Evolutionary conservation across 208 protist genomes (phyloP).

Genomic region (Acanthamoeba lenticulata): DNA sequence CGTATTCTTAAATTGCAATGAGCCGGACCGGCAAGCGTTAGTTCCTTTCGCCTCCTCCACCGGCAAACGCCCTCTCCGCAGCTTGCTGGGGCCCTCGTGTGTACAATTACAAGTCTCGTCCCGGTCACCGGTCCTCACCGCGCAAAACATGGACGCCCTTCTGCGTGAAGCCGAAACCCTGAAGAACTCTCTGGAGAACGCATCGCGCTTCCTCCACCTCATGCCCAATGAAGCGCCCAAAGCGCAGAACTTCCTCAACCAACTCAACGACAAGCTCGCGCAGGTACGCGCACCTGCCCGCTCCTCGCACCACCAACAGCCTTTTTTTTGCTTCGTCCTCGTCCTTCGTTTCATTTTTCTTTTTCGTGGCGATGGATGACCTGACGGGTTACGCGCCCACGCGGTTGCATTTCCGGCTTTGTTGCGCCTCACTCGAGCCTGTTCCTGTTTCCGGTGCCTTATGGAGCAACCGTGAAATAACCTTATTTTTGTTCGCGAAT

Average conservation of each 20-base stretch:
- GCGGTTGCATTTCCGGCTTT: too few relatives aligned
- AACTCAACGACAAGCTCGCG: conserved; percentile 36
- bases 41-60: neutral
- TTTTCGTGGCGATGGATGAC: neutral
- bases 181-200: conserved; percentile 33
- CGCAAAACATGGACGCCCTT: neutral
- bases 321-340: neutral
- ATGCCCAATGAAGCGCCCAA: conserved; percentile 60
- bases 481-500: neutral
- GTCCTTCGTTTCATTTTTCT: neutral
- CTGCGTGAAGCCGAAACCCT: conserved; percentile 49
- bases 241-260: conserved; percentile 42
- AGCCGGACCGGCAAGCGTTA: neutral
- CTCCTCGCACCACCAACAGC: neutral
- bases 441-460: too few relatives aligned
- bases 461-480: too few relatives aligned
- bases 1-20: neutral
- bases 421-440: too few relatives aligned
- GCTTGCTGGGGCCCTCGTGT: too few relatives aligned
- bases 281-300: neutral
- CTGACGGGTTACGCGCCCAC: too few relatives aligned
- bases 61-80: too few relatives aligned
- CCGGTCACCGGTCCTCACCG: neutral
- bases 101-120: too few relatives aligned
- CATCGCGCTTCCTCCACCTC: conserved; percentile 45